Evolutionary conservation across 768 basidiomycete species (phyloP).

Genomic region (Tylopilus subfusipes): DNA sequence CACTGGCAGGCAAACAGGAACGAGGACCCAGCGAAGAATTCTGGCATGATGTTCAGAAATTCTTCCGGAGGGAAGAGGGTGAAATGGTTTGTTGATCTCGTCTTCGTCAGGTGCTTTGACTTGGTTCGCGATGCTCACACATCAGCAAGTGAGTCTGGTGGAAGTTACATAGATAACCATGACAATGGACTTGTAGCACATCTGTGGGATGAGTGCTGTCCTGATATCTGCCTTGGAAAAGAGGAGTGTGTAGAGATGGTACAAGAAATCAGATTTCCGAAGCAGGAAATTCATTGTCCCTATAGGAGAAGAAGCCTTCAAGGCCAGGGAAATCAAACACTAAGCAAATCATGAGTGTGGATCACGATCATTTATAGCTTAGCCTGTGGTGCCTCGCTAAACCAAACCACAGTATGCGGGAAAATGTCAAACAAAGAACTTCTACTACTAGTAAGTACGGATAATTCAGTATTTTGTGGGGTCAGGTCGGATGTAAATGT

Average conservation of each 20-base stretch:
- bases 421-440: too few relatives aligned
- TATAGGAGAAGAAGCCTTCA: neutral
- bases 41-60: slow-evolving; percentile 33
- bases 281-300: neutral
- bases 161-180: neutral
- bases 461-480: too few relatives aligned
- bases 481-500: too few relatives aligned
- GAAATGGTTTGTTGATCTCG: slow-evolving; percentile 37
- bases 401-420: too few relatives aligned
- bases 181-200: neutral
- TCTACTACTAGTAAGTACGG: too few relatives aligned
- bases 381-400: neutral
- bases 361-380: slow-evolving; percentile 5
- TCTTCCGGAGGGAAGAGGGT: slow-evolving; percentile 42
- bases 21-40: slow-evolving; percentile 35
- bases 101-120: slow-evolving; percentile 38
- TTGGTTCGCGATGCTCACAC: slow-evolving; percentile 41
- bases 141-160: slow-evolving; percentile 36
- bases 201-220: slow-evolving; percentile 18
- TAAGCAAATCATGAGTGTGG: neutral
- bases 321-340: neutral
- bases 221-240: slow-evolving; percentile 23
- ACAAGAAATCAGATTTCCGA: neutral
- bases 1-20: slow-evolving; percentile 30
- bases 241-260: slow-evolving; percentile 20